These are phyloP conservation scores for Verbascum thapsus DNA, from an alignment of 257 asterid species.

Conservation along the genomic window DNA sequence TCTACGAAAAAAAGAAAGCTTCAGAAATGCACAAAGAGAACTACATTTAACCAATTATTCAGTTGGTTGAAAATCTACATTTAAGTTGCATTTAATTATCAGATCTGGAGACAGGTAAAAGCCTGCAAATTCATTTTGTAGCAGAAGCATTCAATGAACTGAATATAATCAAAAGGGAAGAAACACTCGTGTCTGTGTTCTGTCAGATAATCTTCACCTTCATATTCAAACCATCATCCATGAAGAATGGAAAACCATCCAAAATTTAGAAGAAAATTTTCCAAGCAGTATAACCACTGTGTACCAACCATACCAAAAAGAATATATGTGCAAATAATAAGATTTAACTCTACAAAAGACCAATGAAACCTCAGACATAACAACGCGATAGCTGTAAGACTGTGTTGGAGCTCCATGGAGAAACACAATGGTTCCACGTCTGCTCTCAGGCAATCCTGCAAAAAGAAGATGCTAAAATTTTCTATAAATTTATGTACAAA, in stretches of 20 bases:
- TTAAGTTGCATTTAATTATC: too few relatives aligned
- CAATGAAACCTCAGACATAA: slow-evolving; percentile 82
- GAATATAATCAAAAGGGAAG: too few relatives aligned
- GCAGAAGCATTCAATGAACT: background rate
- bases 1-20: slow-evolving; percentile 38
- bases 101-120: too few relatives aligned
- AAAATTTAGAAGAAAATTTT: slow-evolving; percentile 9
- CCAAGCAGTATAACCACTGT: slow-evolving; percentile 20
- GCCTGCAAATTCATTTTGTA: too few relatives aligned
- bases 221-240: background rate
- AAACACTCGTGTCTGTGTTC: too few relatives aligned
- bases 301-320: slow-evolving; percentile 3
- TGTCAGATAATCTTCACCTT: too few relatives aligned
- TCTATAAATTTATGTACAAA: slow-evolving; percentile 3
- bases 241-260: background rate
- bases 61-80: background rate
- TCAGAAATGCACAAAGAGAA: slow-evolving; percentile 24
- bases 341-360: slow-evolving; percentile 27
- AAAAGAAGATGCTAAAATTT: slow-evolving; percentile 24
- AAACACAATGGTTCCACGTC: slow-evolving; percentile 81
- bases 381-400: slow-evolving; percentile 90
- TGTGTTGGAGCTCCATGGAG: slow-evolving; percentile 99
- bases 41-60: background rate
- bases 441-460: slow-evolving; percentile 75
- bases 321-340: background rate